These are phyloP conservation scores for Rutstroemia sp. DNA, from an alignment of 2,329 filamentous ascomycete genomes.

Conservation along the genomic window DNA sequence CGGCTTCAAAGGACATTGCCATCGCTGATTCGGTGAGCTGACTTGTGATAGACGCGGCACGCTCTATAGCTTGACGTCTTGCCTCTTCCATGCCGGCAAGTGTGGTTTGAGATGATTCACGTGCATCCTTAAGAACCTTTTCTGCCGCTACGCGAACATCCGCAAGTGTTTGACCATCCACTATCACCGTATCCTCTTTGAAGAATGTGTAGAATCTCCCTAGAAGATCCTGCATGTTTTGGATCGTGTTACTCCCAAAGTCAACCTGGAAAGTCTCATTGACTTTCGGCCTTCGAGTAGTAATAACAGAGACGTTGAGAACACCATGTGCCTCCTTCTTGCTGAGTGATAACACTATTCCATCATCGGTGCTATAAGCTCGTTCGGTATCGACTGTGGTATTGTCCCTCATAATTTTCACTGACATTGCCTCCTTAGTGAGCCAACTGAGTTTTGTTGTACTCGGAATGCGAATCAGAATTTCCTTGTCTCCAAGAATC, in stretches of 20 bases:
- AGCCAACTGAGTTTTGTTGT: constrained; percentile 47
- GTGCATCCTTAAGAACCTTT: constrained; percentile 19
- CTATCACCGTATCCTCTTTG: constrained; percentile 13
- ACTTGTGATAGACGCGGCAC: constrained; percentile 14
- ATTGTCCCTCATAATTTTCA: constrained; percentile 45
- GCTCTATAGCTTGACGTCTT: constrained; percentile 18
- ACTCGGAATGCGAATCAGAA: constrained; percentile 46
- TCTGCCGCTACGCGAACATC: constrained; percentile 16
- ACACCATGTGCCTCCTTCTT: constrained; percentile 49
- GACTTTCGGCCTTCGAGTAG: constrained; percentile 51
- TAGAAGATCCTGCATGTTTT: constrained; percentile 21
- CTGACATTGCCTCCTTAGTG: constrained; percentile 46
- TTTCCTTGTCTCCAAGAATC: constrained; percentile 39
- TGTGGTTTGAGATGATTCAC: constrained; percentile 15
- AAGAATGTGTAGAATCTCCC: constrained; percentile 21
- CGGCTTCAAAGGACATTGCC: constrained; percentile 21
- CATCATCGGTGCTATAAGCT: constrained; percentile 28
- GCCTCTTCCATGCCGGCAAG: constrained; percentile 17
- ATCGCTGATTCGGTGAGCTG: constrained; percentile 20
- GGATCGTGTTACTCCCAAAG: constrained; percentile 37
- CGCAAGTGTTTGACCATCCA: constrained; percentile 14
- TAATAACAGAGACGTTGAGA: constrained; percentile 50
- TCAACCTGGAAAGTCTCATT: constrained; percentile 54
- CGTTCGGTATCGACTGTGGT: constrained; percentile 40
- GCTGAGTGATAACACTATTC: constrained; percentile 38